Conservation (phyloP, 2,329 filamentous ascomycete species). For the Monilinia polystroma region DNA sequence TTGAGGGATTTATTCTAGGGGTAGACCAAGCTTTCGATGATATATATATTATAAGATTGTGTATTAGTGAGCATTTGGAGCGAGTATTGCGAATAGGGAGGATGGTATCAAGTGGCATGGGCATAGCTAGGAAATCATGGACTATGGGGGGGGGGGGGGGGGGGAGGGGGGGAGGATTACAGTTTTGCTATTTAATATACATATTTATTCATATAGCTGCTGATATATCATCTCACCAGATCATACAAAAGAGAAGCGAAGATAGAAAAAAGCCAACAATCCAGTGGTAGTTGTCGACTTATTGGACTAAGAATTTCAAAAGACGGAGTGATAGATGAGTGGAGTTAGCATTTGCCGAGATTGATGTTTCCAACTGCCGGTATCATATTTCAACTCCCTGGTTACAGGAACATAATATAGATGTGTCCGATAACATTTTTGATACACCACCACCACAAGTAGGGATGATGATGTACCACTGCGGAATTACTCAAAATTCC, state of each 20-base stretch:
- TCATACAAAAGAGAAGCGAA: no score
- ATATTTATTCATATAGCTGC: no score
- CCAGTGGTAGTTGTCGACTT: no score
- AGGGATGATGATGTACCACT: background rate
- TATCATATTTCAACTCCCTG: no score
- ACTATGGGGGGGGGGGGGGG: background rate
- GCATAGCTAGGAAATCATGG: background rate
- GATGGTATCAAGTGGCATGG: background rate
- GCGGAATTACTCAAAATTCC: background rate
- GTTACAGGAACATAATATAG: background rate
- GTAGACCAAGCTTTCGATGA: background rate
- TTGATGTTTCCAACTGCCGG: no score
- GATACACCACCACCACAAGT: no score
- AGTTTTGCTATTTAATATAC: background rate
- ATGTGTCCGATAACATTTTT: no score
- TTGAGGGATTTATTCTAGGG: slow-evolving; percentile 39
- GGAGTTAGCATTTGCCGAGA: no score
- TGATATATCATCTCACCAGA: no score
- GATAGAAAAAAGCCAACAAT: no score
- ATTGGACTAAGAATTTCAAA: no score
- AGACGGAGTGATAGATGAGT: no score
- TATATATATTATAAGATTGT: background rate
- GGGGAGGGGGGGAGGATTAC: background rate
- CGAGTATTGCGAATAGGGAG: background rate
- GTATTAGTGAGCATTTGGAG: slow-evolving; percentile 1